Evolutionary conservation across 2,329 filamentous ascomycete species (phyloP).

Genomic region (Diaporthe eres): DNA sequence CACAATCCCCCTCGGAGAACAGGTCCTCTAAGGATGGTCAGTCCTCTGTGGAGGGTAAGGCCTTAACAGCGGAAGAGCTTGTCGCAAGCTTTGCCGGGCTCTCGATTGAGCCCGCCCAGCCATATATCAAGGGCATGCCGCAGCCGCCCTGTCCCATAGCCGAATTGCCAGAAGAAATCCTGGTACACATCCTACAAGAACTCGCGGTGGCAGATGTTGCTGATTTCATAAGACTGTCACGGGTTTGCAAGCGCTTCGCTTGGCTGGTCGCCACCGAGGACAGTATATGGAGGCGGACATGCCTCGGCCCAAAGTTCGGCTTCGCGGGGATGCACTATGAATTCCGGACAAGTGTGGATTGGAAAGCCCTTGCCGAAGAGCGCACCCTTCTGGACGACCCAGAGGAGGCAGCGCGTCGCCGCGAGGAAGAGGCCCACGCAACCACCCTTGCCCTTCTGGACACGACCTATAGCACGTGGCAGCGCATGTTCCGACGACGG

Average conservation of each 20-base stretch:
- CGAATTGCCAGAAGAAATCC: constrained; percentile 84
- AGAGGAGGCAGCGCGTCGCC: constrained; percentile 53
- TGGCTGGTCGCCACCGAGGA: constrained; percentile 89
- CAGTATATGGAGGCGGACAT: constrained; percentile 85
- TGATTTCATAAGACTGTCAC: constrained; percentile 80
- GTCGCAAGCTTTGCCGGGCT: constrained; percentile 81
- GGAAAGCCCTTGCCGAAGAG: constrained; percentile 62
- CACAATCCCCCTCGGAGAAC: constrained; percentile 54
- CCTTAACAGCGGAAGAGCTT: constrained; percentile 75
- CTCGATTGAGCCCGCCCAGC: constrained; percentile 76
- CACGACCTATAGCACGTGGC: constrained; percentile 66
- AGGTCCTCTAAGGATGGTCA: constrained; percentile 58
- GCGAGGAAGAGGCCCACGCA: constrained; percentile 51
- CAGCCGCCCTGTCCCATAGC: constrained; percentile 86
- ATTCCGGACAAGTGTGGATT: constrained; percentile 74
- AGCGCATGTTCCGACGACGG: constrained; percentile 82
- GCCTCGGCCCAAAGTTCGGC: constrained; percentile 79
- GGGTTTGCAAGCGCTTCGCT: constrained; percentile 89
- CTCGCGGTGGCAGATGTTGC: constrained; percentile 82
- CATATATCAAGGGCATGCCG: constrained; percentile 79
- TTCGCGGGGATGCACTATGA: constrained; percentile 88
- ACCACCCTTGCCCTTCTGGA: constrained; percentile 59
- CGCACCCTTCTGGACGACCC: constrained; percentile 50
- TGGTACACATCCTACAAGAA: constrained; percentile 82
- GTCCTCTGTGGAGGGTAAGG: constrained; percentile 56